Conservation (phyloP, 805 yeast genomes). For the Cyberlindnera euphorbiae region DNA sequence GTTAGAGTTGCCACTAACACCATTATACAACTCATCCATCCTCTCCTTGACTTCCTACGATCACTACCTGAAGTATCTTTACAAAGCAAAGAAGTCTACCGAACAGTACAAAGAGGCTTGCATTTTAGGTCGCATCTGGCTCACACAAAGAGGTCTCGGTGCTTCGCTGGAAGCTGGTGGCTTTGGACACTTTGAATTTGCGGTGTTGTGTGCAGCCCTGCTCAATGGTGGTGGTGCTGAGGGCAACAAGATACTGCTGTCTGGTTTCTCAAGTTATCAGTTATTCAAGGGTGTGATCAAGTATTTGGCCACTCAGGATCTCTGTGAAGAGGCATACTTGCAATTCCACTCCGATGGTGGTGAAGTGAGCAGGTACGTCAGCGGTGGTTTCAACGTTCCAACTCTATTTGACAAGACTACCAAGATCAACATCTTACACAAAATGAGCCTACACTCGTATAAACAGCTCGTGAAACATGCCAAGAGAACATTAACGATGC, state of each 20-base stretch:
- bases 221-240: slow-evolving; percentile 76
- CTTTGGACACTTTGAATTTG: slow-evolving; percentile 90
- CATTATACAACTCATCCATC: slow-evolving; percentile 79
- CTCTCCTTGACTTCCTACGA: slow-evolving; percentile 64
- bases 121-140: slow-evolving; percentile 83
- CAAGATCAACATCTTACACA: slow-evolving; percentile 77
- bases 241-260: slow-evolving; percentile 72
- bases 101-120: slow-evolving; percentile 86
- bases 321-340: slow-evolving; percentile 56
- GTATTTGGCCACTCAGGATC: slow-evolving; percentile 76
- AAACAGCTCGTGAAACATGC: slow-evolving; percentile 61
- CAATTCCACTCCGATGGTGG: slow-evolving; percentile 51
- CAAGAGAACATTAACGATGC: slow-evolving; percentile 54
- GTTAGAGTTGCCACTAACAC: slow-evolving; percentile 63
- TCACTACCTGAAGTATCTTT: slow-evolving; percentile 68
- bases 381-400: slow-evolving; percentile 66
- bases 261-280: slow-evolving; percentile 91
- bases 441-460: slow-evolving; percentile 69
- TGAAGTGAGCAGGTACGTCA: slow-evolving; percentile 35
- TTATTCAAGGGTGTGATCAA: slow-evolving; percentile 83
- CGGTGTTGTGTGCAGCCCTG: slow-evolving; percentile 72
- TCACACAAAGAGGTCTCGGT: slow-evolving; percentile 77
- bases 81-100: slow-evolving; percentile 68
- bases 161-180: slow-evolving; percentile 67
- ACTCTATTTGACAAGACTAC: slow-evolving; percentile 71